These are phyloP conservation scores for Cicer cuneatum DNA, from an alignment of 306 rosid genomes.

Conservation along the genomic window DNA sequence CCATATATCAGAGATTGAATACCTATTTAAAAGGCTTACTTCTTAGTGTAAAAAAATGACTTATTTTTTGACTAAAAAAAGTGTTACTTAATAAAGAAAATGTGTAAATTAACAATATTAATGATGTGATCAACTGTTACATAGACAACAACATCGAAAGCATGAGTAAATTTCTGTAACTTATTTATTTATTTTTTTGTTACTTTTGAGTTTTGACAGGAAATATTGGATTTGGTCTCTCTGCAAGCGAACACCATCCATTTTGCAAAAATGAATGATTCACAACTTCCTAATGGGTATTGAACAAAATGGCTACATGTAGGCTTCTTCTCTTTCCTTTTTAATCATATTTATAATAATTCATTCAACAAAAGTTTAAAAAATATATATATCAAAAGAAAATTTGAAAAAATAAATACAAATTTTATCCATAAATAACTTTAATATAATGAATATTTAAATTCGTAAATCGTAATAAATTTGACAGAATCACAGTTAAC, in stretches of 20 bases:
- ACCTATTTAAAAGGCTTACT: too few relatives aligned
- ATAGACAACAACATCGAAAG: too few relatives aligned
- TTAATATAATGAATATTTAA: background rate
- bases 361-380: background rate
- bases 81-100: too few relatives aligned
- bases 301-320: background rate
- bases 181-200: background rate
- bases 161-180: background rate
- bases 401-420: background rate
- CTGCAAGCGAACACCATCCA: background rate
- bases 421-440: background rate
- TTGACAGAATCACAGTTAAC: too few relatives aligned
- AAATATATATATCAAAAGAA: background rate
- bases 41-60: too few relatives aligned
- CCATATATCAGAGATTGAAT: too few relatives aligned
- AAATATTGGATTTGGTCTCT: background rate
- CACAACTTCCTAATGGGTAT: background rate
- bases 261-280: constrained; percentile 9
- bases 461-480: too few relatives aligned
- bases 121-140: too few relatives aligned
- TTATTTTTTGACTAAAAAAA: too few relatives aligned
- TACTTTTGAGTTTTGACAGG: background rate
- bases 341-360: background rate
- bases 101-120: too few relatives aligned
- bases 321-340: constrained; percentile 8